A percentile compares a stretch with the other conserved stretches of the same genome.
Evolutionary conservation across 2,329 filamentous ascomycete genomes (phyloP).

Genomic region (Hypoxylon sp.): DNA sequence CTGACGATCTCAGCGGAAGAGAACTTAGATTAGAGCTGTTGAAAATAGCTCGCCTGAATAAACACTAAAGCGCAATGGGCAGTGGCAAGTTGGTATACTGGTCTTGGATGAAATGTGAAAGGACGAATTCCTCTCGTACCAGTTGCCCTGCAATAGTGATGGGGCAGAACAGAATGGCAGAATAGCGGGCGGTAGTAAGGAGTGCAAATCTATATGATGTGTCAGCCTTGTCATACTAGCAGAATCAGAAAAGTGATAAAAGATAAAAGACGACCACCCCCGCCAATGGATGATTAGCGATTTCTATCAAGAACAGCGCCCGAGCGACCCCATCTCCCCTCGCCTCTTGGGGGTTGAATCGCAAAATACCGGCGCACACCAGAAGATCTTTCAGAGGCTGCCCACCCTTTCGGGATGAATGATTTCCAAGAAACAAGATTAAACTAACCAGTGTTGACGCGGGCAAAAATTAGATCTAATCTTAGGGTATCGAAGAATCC

Average conservation of each 20-base stretch:
- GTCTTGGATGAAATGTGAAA: slow-evolving; percentile 4
- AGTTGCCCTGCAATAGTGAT: neutral
- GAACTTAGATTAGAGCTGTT: slow-evolving; percentile 2
- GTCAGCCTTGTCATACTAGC: slow-evolving; percentile 32
- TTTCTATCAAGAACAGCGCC: slow-evolving; percentile 31
- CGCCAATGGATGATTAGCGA: slow-evolving; percentile 36
- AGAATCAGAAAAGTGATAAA: slow-evolving; percentile 21
- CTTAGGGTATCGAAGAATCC: slow-evolving; percentile 55
- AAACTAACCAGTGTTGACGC: slow-evolving; percentile 51
- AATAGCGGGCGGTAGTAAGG: slow-evolving; percentile 20
- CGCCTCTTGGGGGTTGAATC: slow-evolving; percentile 23
- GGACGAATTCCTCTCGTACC: neutral
- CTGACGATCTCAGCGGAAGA: slow-evolving; percentile 32
- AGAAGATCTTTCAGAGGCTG: slow-evolving; percentile 12
- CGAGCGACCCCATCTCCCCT: slow-evolving; percentile 37
- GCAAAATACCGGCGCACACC: slow-evolving; percentile 33
- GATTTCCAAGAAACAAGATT: slow-evolving; percentile 29
- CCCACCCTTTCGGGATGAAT: slow-evolving; percentile 16
- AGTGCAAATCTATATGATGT: slow-evolving; percentile 34
- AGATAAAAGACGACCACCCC: slow-evolving; percentile 24
- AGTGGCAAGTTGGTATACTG: slow-evolving; percentile 33
- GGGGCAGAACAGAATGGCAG: slow-evolving; percentile 19
- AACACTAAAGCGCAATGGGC: slow-evolving; percentile 20
- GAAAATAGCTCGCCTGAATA: slow-evolving; percentile 14
- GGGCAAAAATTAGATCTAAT: slow-evolving; percentile 54